Conservation (phyloP, 306 rosid species). For the Psophocarpus tetragonolobus region DNA sequence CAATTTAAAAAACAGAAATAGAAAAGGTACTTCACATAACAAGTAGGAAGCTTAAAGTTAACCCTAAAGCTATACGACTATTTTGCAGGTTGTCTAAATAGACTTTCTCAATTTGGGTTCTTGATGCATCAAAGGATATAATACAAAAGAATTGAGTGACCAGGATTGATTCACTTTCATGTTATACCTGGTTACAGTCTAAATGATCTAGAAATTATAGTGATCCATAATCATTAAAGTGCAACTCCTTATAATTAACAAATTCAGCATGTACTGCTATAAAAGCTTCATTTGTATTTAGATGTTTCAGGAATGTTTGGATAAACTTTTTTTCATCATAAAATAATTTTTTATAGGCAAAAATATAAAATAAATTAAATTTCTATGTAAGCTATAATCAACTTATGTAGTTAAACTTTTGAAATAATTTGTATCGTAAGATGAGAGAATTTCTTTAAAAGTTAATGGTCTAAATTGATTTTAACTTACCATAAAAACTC, state of each 20-base stretch:
- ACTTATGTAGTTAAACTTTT: no score
- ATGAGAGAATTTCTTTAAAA: neutral
- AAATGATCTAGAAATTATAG: no score
- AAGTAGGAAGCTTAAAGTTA: neutral
- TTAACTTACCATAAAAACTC: neutral
- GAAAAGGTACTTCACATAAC: neutral
- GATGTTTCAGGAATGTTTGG: neutral
- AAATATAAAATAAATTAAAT: no score
- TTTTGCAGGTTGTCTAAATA: neutral
- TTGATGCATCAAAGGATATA: no score
- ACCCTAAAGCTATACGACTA: neutral
- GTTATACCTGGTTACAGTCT: no score
- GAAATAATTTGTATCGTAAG: no score
- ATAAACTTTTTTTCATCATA: neutral
- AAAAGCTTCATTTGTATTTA: neutral
- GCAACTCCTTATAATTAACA: conserved; percentile 48
- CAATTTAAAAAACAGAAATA: neutral
- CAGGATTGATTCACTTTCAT: no score
- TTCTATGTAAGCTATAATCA: no score
- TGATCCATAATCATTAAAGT: conserved; percentile 55
- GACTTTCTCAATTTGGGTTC: no score
- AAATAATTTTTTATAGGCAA: no score
- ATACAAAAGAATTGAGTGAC: no score
- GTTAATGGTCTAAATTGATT: no score
- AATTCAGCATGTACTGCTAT: neutral